Conservation (phyloP, 345 rosid genomes). For the Salix caprea region DNA sequence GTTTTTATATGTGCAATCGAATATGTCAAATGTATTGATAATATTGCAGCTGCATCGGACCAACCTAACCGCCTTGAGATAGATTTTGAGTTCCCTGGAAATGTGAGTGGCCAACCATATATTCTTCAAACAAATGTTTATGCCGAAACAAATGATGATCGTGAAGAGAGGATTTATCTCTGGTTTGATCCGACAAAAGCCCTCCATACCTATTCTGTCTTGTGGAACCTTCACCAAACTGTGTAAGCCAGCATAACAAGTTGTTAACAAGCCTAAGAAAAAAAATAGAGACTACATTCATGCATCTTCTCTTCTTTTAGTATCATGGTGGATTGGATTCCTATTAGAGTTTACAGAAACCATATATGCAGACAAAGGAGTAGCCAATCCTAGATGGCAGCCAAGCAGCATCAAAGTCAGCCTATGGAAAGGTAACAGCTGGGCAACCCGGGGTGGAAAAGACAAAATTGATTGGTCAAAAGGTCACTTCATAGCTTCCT, state of each 20-base stretch:
- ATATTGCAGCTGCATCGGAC: slow-evolving; percentile 55
- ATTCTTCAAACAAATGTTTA: slow-evolving; percentile 77
- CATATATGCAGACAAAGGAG: no score
- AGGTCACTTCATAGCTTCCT: no score
- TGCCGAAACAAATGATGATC: slow-evolving; percentile 55
- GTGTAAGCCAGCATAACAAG: slow-evolving; percentile 44
- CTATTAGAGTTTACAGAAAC: no score
- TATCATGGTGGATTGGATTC: no score
- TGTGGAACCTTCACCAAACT: slow-evolving; percentile 84
- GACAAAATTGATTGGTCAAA: no score
- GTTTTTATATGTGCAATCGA: neutral
- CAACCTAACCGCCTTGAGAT: slow-evolving; percentile 75
- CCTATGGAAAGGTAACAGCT: no score
- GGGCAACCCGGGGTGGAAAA: no score
- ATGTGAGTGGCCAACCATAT: slow-evolving; percentile 63
- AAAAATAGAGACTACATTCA: no score
- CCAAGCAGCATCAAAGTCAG: no score
- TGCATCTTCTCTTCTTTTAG: no score
- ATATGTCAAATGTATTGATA: neutral
- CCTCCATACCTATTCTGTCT: slow-evolving; percentile 25
- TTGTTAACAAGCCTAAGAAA: neutral
- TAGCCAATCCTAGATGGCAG: no score
- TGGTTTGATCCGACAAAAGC: slow-evolving; percentile 87
- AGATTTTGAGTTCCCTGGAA: slow-evolving; percentile 80
- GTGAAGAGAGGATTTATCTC: slow-evolving; percentile 71